Percentiles rank a stretch among this genome's conserved stretches.
Evolutionary conservation across 306 rosid genomes (phyloP).

Genomic region (Quillaja saponaria): DNA sequence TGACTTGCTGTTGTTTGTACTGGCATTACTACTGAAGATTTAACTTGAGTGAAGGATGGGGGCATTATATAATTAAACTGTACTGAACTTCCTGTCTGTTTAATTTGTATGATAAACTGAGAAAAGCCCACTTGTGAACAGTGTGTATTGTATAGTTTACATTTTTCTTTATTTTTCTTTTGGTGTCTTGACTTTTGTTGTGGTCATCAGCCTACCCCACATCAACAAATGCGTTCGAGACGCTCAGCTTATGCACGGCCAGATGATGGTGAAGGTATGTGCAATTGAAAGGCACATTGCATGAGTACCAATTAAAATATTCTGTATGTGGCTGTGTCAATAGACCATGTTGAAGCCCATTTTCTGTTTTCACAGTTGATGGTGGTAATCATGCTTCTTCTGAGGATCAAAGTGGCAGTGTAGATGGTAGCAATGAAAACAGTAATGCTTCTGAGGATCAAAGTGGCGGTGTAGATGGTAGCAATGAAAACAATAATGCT

Average conservation of each 20-base stretch:
- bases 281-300: constrained; percentile 1
- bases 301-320: not conserved
- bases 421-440: constrained; percentile 27
- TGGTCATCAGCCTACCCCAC: constrained; percentile 80
- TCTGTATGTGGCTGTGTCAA: not conserved
- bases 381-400: constrained; percentile 12
- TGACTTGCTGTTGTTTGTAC: too few relatives aligned
- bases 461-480: constrained; percentile 33
- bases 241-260: constrained; percentile 84
- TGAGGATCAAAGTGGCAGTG: not conserved
- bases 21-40: too few relatives aligned
- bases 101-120: too few relatives aligned
- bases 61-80: too few relatives aligned
- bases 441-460: constrained; percentile 42
- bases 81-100: too few relatives aligned
- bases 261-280: constrained; percentile 68
- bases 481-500: constrained; percentile 26
- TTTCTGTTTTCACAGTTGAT: constrained; percentile 36
- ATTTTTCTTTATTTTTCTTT: too few relatives aligned
- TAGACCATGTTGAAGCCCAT: constrained; percentile 15
- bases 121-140: too few relatives aligned
- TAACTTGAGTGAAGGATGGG: too few relatives aligned
- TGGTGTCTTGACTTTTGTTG: too few relatives aligned
- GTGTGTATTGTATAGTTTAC: too few relatives aligned
- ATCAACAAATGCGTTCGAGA: constrained; percentile 81